A percentile compares a stretch with the other conserved stretches of the same genome.
Conservation (phyloP, 352 stramenopile genomes). For the Albugo candida region DNA sequence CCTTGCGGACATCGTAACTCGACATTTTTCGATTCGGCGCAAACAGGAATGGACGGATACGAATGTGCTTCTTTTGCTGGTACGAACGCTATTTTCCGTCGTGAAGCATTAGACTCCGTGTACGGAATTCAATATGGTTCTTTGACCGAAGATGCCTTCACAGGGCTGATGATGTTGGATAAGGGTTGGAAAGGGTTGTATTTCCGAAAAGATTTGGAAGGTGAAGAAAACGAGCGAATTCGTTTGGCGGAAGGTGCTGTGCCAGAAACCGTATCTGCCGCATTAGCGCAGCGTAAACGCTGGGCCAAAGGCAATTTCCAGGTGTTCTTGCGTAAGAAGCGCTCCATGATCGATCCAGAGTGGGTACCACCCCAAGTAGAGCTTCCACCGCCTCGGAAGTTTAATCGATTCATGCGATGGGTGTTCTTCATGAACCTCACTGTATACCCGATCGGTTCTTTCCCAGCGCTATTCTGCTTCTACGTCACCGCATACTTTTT, state of each 20-base stretch:
- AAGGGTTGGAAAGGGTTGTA: constrained; percentile 63
- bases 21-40: constrained; percentile 47
- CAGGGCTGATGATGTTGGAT: constrained; percentile 62
- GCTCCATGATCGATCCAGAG: constrained; percentile 34
- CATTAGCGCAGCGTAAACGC: constrained; percentile 42
- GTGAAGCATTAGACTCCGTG: constrained; percentile 47
- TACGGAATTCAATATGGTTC: constrained; percentile 56
- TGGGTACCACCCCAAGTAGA: constrained; percentile 28
- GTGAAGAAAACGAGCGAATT: constrained; percentile 43
- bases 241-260: constrained; percentile 40
- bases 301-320: constrained; percentile 68
- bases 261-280: constrained; percentile 37
- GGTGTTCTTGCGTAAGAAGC: constrained; percentile 49
- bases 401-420: constrained; percentile 61
- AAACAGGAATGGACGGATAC: constrained; percentile 58
- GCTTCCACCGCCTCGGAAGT: constrained; percentile 32
- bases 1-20: constrained; percentile 46
- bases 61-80: constrained; percentile 51
- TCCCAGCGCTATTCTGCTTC: constrained; percentile 56
- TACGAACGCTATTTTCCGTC: constrained; percentile 60
- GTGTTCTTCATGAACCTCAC: constrained; percentile 70
- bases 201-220: constrained; percentile 59
- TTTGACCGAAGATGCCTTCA: constrained; percentile 57
- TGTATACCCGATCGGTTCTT: constrained; percentile 53
- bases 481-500: constrained; percentile 60